Percentiles rank a stretch among this genome's conserved stretches.
These are phyloP conservation scores for Cordyceps pruinosa DNA, from an alignment of 2,329 filamentous ascomycete species.

Conservation along the genomic window DNA sequence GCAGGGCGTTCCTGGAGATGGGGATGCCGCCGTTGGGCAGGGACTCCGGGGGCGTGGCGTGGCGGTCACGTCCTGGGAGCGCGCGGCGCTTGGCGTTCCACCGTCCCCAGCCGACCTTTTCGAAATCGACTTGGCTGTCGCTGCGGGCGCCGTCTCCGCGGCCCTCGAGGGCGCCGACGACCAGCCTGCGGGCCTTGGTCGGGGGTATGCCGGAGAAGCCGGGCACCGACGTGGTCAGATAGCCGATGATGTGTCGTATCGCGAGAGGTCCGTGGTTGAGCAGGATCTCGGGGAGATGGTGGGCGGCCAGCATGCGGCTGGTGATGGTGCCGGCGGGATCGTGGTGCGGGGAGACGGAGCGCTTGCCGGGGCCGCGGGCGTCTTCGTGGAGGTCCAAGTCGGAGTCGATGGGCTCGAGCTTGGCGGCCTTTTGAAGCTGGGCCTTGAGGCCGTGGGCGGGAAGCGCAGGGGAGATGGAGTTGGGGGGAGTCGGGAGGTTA, in stretches of 20 bases:
- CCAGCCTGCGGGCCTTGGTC: conserved; percentile 81
- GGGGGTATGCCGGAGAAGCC: conserved; percentile 86
- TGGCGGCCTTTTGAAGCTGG: conserved; percentile 53
- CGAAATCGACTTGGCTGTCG: conserved; percentile 71
- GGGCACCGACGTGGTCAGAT: conserved; percentile 86
- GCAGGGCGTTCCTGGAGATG: conserved; percentile 41
- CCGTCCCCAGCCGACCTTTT: conserved; percentile 95
- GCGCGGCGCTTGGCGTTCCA: conserved; percentile 81
- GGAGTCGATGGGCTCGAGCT: conserved; percentile 65
- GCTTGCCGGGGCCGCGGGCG: conserved; percentile 21
- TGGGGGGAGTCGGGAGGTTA: conserved; percentile 81
- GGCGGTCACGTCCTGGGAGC: conserved; percentile 45
- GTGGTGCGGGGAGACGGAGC: conserved; percentile 41
- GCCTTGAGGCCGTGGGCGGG: conserved; percentile 73
- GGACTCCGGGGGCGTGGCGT: conserved; percentile 33
- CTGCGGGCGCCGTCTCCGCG: conserved; percentile 56
- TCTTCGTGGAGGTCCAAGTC: conserved; percentile 77
- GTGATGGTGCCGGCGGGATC: conserved; percentile 82
- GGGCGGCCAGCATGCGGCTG: conserved; percentile 74
- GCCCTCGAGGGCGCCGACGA: conserved; percentile 87
- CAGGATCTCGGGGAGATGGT: conserved; percentile 86
- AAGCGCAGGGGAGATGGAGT: conserved; percentile 86
- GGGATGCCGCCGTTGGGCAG: conserved; percentile 46
- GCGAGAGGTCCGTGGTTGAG: conserved; percentile 84
- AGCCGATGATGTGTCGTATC: conserved; percentile 92